Percentiles rank a stretch among this genome's conserved stretches.
Conservation (phyloP, 345 rosid species). For the Nasturtium officinale region DNA sequence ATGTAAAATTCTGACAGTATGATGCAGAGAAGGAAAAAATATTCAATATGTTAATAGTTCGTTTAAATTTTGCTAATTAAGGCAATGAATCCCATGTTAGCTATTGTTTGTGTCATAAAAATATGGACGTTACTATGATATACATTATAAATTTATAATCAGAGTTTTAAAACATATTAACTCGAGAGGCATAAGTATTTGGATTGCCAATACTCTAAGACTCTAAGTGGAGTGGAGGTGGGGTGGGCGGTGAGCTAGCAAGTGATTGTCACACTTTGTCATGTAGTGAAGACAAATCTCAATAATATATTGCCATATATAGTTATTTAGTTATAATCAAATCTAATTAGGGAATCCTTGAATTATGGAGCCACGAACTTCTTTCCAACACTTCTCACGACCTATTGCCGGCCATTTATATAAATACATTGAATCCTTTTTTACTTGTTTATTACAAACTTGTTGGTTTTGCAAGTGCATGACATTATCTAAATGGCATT, state of each 20-base stretch:
- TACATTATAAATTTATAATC: background rate
- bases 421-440: conserved; percentile 27
- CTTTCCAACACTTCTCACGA: conserved; percentile 47
- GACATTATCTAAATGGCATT: background rate
- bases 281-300: conserved; percentile 38
- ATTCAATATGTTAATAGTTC: background rate
- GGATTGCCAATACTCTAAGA: background rate
- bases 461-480: conserved; percentile 23
- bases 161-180: background rate
- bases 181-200: background rate
- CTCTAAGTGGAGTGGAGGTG: conserved; percentile 39
- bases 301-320: conserved; percentile 26
- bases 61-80: background rate
- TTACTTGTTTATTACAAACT: background rate
- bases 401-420: conserved; percentile 35
- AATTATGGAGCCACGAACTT: conserved; percentile 35
- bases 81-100: background rate
- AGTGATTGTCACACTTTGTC: conserved; percentile 40
- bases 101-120: background rate
- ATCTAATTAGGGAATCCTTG: conserved; percentile 37
- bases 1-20: background rate
- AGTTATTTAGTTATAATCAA: conserved; percentile 14
- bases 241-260: conserved; percentile 42
- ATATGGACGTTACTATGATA: background rate
- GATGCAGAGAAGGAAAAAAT: background rate